Evolutionary conservation across 352 stramenopile species (phyloP).

Genomic region (Phytophthora rubi): DNA sequence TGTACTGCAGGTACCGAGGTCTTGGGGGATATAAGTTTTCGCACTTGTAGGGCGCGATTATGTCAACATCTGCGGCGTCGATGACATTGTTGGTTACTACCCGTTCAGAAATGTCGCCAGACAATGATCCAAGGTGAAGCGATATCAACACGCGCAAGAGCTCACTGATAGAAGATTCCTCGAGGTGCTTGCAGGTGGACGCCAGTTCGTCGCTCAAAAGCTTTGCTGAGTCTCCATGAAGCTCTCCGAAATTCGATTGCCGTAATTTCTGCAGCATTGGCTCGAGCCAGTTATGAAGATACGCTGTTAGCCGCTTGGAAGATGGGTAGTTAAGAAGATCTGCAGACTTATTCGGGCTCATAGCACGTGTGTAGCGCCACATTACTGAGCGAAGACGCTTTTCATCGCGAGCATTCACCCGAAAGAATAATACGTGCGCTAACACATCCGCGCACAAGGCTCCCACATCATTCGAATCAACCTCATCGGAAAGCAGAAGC

Average conservation of each 20-base stretch:
- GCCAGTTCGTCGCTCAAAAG: constrained; percentile 22
- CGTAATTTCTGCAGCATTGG: constrained; percentile 27
- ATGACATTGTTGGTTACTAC: not conserved
- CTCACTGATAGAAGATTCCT: constrained; percentile 1
- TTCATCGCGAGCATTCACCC: constrained; percentile 8
- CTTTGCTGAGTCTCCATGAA: constrained; percentile 12
- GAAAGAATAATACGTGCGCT: constrained; percentile 17
- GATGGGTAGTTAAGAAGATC: constrained; percentile 14
- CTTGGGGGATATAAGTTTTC: not conserved
- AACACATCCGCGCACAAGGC: constrained; percentile 21
- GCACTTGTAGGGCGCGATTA: not conserved
- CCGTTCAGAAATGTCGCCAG: not conserved
- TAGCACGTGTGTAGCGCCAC: constrained; percentile 19
- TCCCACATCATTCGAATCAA: constrained; percentile 4
- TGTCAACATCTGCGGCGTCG: not conserved
- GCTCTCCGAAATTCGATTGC: constrained; percentile 18
- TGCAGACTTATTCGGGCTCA: constrained; percentile 13
- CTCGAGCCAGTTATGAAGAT: constrained; percentile 22
- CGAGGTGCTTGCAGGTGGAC: constrained; percentile 12
- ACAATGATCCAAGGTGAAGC: constrained; percentile 6
- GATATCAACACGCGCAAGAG: constrained; percentile 13
- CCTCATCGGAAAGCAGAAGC: constrained; percentile 1
- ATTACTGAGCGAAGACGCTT: constrained; percentile 17
- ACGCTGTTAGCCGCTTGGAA: constrained; percentile 24
- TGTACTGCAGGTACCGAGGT: constrained; percentile 18